Base-by-base conservation (phyloP, 441 rosid species). In the Pelargonium fulgidum region DNA sequence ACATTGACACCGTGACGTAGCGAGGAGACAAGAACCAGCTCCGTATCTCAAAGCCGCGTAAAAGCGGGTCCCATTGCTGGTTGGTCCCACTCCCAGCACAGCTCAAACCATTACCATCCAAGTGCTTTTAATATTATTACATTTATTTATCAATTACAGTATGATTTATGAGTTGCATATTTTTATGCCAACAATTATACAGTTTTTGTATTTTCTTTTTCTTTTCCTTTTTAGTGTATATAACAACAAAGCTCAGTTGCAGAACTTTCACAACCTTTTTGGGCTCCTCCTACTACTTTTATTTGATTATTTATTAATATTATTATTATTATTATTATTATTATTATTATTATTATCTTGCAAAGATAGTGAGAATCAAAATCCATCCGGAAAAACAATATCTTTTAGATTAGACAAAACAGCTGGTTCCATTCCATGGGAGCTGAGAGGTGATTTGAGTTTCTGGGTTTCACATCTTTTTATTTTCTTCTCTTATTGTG, bases 31-130 rank as follows among this genome's bases (percentile, higher is more conserved):
- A 45, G 50, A 45, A 13, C 50, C 50, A 45, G 13, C 50, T 3
- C 70, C 9, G 52, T 36, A 50, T 64, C 75, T 47, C 72, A 48
- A 84, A 72, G 79, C 79, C 90, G 85, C 86, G 87, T 85, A 8
- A 69, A 62, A 47, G 76, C 33, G 77, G 89, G 82, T 70, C 85
- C 86, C 83, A 20, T 4, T 12, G 6, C 70, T 64, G 52, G 70
- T 44, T 62, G 77, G 78, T 26, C 33, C 33, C 33, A 26, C 3
- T 73, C 79, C 75, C 76, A 67, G 14, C 65, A 7, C 79, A 68
- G 75, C 72, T 13, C 69, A 72, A 52, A 50, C 52, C 22, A 17
- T 26, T 17, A 7, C 68, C 33, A n/a, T 8, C 8, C 17, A 33
- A 42, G 33, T 14, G 17, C 9, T 17, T 14, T 3, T 14, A 39